These are phyloP conservation scores for Hypoxylon rubiginosum DNA, from an alignment of 2,329 filamentous ascomycete genomes.

Conservation along the genomic window DNA sequence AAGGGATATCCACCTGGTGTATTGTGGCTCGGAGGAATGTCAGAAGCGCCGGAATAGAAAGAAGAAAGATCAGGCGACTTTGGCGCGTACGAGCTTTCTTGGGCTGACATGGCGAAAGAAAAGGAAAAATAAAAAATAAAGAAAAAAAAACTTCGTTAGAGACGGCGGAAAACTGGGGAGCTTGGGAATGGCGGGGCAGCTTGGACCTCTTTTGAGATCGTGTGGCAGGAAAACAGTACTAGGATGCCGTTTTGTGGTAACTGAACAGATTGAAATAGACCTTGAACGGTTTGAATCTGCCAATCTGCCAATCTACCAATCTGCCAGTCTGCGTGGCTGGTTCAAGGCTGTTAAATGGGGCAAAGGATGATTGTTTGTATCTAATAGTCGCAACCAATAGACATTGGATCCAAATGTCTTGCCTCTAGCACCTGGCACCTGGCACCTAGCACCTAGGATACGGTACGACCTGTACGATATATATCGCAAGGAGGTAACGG, in stretches of 20 bases:
- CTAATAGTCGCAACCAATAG: slow-evolving; percentile 29
- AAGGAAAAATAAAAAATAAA: slow-evolving; percentile 35
- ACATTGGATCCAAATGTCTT: slow-evolving; percentile 1
- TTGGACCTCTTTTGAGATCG: slow-evolving; percentile 32
- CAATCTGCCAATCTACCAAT: too few species aligned
- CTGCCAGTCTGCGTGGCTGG: slow-evolving; percentile 43
- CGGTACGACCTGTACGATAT: slow-evolving; percentile 13
- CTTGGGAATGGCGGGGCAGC: slow-evolving; percentile 39
- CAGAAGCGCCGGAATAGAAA: slow-evolving; percentile 60
- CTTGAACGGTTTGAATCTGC: slow-evolving; percentile 6
- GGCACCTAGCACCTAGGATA: not conserved
- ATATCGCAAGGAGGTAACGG: slow-evolving; percentile 11
- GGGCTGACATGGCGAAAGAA: slow-evolving; percentile 60
- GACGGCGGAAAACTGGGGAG: slow-evolving; percentile 29
- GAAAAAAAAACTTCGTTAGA: slow-evolving; percentile 10
- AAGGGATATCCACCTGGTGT: slow-evolving; percentile 47
- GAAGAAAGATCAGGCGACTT: slow-evolving; percentile 72
- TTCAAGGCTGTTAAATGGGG: slow-evolving; percentile 23
- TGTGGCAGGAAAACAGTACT: not conserved
- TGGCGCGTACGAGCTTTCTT: slow-evolving; percentile 67
- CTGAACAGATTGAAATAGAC: slow-evolving; percentile 7
- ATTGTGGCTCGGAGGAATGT: slow-evolving; percentile 46
- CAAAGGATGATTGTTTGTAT: slow-evolving; percentile 25
- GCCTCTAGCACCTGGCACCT: not conserved
- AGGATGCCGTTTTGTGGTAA: slow-evolving; percentile 17